phyloP scores from a whole-genome alignment of 495 filamentous ascomycete species.

The Lichenothelia convexa region DNA sequence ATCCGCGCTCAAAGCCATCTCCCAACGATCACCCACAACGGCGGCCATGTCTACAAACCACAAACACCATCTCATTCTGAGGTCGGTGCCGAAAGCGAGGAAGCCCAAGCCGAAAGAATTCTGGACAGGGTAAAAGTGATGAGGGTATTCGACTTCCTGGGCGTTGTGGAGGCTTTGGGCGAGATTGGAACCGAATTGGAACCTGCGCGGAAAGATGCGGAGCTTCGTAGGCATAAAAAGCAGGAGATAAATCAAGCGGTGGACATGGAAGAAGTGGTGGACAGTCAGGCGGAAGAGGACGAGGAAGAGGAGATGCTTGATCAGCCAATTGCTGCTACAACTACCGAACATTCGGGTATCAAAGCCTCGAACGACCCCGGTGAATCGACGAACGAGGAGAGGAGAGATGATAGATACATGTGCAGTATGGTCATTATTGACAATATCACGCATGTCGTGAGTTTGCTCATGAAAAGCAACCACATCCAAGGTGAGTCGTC shows the following conservation, averaged over 20 bases:
- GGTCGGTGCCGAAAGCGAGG: too few relatives aligned
- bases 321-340: slow-evolving; percentile 2
- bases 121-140: slow-evolving; percentile 35
- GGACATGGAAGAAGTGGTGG: not conserved
- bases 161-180: slow-evolving; percentile 33
- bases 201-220: not conserved
- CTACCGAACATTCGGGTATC: not conserved
- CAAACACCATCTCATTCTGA: too few relatives aligned
- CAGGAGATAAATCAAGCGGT: too few relatives aligned
- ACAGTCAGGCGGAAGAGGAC: slow-evolving; percentile 15
- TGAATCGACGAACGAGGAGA: slow-evolving; percentile 5
- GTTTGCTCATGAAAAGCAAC: slow-evolving; percentile 19
- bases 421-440: slow-evolving; percentile 18
- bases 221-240: not conserved
- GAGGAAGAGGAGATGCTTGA: slow-evolving; percentile 19
- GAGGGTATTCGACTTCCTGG: slow-evolving; percentile 40
- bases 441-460: slow-evolving; percentile 26
- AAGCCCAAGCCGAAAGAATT: slow-evolving; percentile 15
- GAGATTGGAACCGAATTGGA: slow-evolving; percentile 23
- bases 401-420: not conserved
- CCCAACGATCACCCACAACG: too few relatives aligned
- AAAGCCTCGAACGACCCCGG: not conserved
- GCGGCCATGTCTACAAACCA: too few relatives aligned
- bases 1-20: slow-evolving; percentile 1
- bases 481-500: slow-evolving; percentile 10